Conservation (phyloP, 495 filamentous ascomycete species). For the Penicillium ochrochloron region DNA sequence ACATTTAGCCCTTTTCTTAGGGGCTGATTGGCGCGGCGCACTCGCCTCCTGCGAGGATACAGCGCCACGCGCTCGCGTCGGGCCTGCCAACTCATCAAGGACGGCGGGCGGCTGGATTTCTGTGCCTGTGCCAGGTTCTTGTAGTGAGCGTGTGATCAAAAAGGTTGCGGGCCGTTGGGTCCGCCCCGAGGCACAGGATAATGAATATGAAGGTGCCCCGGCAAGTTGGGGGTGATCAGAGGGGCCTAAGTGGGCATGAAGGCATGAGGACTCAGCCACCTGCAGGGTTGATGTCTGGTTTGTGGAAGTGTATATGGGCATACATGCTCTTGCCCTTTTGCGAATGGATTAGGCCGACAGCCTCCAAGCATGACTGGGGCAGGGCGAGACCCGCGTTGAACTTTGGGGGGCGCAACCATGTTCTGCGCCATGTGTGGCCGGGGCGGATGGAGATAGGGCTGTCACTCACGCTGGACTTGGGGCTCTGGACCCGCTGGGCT, state of each 20-base stretch:
- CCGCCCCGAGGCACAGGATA: conserved; percentile 22
- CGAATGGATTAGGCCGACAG: background rate
- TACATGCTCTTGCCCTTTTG: background rate
- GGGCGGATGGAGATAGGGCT: conserved; percentile 13
- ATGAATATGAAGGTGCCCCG: background rate
- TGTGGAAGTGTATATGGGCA: conserved; percentile 10
- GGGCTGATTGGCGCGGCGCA: conserved; percentile 28
- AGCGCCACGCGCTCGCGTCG: conserved; percentile 36
- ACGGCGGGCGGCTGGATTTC: conserved; percentile 16
- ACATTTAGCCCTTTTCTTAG: conserved; percentile 30
- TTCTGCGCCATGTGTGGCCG: background rate
- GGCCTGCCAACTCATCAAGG: conserved; percentile 41
- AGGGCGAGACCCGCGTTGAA: conserved; percentile 2
- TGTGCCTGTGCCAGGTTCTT: conserved; percentile 28
- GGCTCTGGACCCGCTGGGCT: conserved; percentile 28
- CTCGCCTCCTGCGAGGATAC: conserved; percentile 23
- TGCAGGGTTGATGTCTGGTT: conserved; percentile 13
- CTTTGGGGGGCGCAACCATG: background rate
- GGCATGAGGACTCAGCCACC: conserved; percentile 9
- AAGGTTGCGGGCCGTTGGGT: conserved; percentile 37
- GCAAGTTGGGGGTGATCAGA: background rate
- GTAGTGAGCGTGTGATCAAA: conserved; percentile 45
- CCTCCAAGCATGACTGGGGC: background rate
- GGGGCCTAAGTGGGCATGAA: background rate
- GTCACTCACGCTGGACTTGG: conserved; percentile 30